phyloP scores from a whole-genome alignment of 805 yeast genomes.

The Blastobotrys attinorum region DNA sequence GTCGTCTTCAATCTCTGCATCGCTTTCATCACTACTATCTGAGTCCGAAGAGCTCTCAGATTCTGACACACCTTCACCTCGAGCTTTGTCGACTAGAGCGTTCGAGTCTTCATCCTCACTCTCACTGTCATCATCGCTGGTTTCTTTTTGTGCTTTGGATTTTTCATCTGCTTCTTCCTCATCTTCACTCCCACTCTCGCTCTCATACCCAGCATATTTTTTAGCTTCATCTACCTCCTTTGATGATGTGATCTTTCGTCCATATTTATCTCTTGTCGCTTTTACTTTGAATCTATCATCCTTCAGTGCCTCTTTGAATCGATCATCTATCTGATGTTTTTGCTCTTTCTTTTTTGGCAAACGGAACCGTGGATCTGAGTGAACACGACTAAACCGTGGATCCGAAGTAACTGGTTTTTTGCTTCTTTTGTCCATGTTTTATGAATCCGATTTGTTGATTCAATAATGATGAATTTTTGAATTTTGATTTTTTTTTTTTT shows the following conservation, averaged over 20 bases:
- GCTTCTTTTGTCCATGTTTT: background rate
- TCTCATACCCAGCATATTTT: constrained; percentile 48
- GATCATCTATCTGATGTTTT: constrained; percentile 73
- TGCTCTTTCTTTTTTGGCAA: constrained; percentile 60
- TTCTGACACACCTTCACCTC: constrained; percentile 29
- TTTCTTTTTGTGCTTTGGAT: constrained; percentile 14
- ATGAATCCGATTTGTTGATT: background rate
- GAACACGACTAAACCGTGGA: constrained; percentile 69
- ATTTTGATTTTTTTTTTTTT: background rate
- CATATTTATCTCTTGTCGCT: constrained; percentile 76
- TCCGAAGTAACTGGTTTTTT: constrained; percentile 44
- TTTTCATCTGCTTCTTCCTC: constrained; percentile 11
- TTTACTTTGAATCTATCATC: constrained; percentile 49
- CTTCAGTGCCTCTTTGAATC: constrained; percentile 66
- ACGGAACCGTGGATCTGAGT: constrained; percentile 82
- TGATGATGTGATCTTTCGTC: constrained; percentile 56
- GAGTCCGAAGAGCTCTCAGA: constrained; percentile 8
- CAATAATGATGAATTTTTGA: background rate
- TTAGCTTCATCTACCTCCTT: constrained; percentile 46
- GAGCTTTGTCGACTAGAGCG: constrained; percentile 25
- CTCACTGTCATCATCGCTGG: constrained; percentile 1
- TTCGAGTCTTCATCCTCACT: constrained; percentile 8
- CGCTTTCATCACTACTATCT: constrained; percentile 10
- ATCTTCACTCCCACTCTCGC: constrained; percentile 12
- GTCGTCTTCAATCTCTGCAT: constrained; percentile 15